Percentiles rank a stretch among this genome's conserved stretches.
Conservation (phyloP, 1,284 basidiomycete genomes). For the Rhodotorula sp. region DNA sequence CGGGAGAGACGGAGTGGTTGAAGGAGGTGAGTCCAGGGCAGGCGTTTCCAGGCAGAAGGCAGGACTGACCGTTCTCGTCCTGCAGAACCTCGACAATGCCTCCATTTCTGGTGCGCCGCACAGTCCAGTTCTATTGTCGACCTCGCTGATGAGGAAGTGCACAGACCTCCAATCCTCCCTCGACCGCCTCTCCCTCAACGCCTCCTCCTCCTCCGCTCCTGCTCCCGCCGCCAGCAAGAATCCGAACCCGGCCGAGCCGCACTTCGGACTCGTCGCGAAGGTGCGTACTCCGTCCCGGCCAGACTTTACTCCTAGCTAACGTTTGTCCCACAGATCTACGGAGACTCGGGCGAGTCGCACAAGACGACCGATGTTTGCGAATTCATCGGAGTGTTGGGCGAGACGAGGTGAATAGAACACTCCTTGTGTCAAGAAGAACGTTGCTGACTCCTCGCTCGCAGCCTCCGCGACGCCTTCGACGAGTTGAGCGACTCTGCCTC, state of each 20-base stretch:
- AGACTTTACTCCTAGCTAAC: background rate
- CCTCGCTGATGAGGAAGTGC: background rate
- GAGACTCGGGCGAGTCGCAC: conserved; percentile 31
- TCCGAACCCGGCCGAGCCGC: conserved; percentile 33
- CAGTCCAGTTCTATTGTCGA: too few species aligned
- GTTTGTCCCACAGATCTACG: conserved; percentile 24
- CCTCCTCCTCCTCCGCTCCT: background rate
- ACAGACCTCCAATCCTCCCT: conserved; percentile 24
- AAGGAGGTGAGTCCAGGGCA: conserved; percentile 27
- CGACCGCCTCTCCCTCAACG: conserved; percentile 8
- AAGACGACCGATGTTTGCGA: conserved; percentile 42
- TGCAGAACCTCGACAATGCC: conserved; percentile 19
- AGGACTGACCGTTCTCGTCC: background rate
- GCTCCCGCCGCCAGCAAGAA: conserved; percentile 29
- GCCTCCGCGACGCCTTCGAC: conserved; percentile 28
- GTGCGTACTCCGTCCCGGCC: background rate
- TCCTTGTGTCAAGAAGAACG: background rate
- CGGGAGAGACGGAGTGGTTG: conserved; percentile 47
- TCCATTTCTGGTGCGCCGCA: background rate
- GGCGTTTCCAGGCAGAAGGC: background rate
- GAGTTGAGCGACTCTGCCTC: conserved; percentile 3
- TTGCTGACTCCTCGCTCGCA: background rate
- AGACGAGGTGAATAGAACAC: conserved; percentile 17
- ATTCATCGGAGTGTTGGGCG: conserved; percentile 43
- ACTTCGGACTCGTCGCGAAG: conserved; percentile 41